A percentile compares a stretch with the other conserved stretches of the same genome.
Conservation (phyloP, 2,329 filamentous ascomycete genomes). For the Ophiostoma ulmi region DNA sequence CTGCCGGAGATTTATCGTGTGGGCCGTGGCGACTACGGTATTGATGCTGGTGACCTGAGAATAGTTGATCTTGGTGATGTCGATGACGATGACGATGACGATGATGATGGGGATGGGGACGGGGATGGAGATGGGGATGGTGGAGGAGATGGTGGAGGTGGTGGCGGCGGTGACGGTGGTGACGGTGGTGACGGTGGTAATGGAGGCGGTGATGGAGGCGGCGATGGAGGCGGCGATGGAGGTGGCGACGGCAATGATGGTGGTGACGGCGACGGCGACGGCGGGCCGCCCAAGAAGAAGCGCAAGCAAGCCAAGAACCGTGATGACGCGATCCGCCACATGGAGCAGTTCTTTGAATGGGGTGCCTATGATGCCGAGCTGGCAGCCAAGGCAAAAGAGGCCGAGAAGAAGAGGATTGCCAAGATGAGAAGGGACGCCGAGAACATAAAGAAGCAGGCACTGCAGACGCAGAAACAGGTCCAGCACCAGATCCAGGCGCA, state of each 20-base stretch:
- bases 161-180: neutral
- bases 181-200: neutral
- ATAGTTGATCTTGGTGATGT: neutral
- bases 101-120: neutral
- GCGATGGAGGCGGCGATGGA: no score
- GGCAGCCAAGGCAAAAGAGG: neutral
- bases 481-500: neutral
- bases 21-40: neutral
- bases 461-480: neutral
- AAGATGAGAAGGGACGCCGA: neutral
- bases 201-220: neutral
- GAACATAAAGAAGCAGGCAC: neutral
- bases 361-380: neutral
- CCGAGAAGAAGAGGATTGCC: neutral
- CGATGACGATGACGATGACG: neutral
- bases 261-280: neutral
- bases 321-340: neutral
- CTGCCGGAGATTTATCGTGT: neutral
- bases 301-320: neutral
- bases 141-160: neutral
- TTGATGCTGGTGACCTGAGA: neutral
- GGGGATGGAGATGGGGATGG: neutral
- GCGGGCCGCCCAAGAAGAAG: neutral
- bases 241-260: no score
- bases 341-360: constrained; percentile 15